Evolutionary conservation across 768 basidiomycete species (phyloP), one percentile per base, ranked within the genome.

Genomic region (Xanthoconium stramineum): DNA sequence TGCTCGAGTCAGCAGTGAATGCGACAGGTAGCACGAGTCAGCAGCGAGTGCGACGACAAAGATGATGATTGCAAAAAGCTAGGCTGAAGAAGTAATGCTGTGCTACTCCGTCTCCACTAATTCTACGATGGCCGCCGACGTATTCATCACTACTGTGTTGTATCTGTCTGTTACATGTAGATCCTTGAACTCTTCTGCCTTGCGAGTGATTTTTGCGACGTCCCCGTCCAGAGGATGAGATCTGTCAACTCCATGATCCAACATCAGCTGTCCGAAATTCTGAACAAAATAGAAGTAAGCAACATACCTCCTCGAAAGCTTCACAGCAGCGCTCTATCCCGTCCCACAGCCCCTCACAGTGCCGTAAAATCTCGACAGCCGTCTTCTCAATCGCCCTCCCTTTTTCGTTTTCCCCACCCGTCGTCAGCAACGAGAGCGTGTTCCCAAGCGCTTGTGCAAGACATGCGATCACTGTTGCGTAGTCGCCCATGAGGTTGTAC

Each of bases 401-500:
- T 65, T 88, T 89, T 63, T 87, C 85, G 24, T 65, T 72, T 56
- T 80, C 74, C 48, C 72, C 67, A n/a, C 70, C 71, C 0, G 85
- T 66, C 44, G 69, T 67, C 0, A 86, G 83, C 61, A 89, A 80
- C 3, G 85, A 78, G 47, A 98, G 78, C 0, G 90, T 88, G 65
- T 86, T 89, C 15, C 94, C 93, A 3, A 99, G 79, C 3, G 92
- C 91, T 53, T 85, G 84, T 13, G 93, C 92, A 36, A 98, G 86
- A 51, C 91, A 91, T 8, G 84, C 79, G 40, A 98, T 83, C 52
- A 98, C 96, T 24, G 91, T 92, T 14, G 81, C 74, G 68, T 94
- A 94, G 60, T 95, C 90, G 35, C 91, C 91, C 1, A 94, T 94
- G 37, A 98, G 84, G 73, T 98, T 95, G 75, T 94, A 98, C 43